phyloP scores from a whole-genome alignment of 257 asterid species.

The Ilex asprella region DNA sequence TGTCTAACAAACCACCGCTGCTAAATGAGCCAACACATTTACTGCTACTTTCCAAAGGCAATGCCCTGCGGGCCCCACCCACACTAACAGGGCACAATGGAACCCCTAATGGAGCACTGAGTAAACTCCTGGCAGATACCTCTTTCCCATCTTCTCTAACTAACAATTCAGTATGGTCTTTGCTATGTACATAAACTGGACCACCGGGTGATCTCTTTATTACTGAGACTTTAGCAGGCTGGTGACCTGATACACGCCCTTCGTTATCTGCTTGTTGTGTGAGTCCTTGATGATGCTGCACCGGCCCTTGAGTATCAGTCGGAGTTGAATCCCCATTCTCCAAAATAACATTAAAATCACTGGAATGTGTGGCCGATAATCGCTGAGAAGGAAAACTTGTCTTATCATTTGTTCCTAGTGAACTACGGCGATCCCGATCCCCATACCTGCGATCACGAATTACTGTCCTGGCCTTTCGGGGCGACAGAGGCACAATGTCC shows the following conservation, averaged over 20 bases:
- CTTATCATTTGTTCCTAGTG: slow-evolving; percentile 41
- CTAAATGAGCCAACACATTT: background rate
- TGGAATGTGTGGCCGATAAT: slow-evolving; percentile 18
- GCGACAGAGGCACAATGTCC: slow-evolving; percentile 42
- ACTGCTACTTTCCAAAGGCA: background rate
- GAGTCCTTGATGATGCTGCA: slow-evolving; percentile 24
- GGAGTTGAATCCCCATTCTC: slow-evolving; percentile 35
- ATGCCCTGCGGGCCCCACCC: slow-evolving; percentile 4
- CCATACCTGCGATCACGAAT: slow-evolving; percentile 37
- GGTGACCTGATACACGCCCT: background rate
- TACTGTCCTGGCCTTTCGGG: slow-evolving; percentile 49
- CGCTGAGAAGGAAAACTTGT: slow-evolving; percentile 21
- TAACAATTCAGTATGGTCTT: background rate
- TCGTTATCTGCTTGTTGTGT: slow-evolving; percentile 19
- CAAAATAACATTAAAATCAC: slow-evolving; percentile 10
- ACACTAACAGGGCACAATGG: slow-evolving; percentile 6
- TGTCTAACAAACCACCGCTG: background rate
- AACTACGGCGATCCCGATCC: slow-evolving; percentile 35
- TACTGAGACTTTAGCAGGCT: background rate
- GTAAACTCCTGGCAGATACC: background rate
- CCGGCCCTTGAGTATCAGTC: slow-evolving; percentile 13
- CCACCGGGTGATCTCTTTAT: background rate
- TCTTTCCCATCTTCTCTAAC: slow-evolving; percentile 1
- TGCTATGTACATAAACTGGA: slow-evolving; percentile 6
- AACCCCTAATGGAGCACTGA: slow-evolving; percentile 5